Evolutionary conservation across 2,329 filamentous ascomycete genomes (phyloP).

Genomic region (Colletotrichum sublineola): DNA sequence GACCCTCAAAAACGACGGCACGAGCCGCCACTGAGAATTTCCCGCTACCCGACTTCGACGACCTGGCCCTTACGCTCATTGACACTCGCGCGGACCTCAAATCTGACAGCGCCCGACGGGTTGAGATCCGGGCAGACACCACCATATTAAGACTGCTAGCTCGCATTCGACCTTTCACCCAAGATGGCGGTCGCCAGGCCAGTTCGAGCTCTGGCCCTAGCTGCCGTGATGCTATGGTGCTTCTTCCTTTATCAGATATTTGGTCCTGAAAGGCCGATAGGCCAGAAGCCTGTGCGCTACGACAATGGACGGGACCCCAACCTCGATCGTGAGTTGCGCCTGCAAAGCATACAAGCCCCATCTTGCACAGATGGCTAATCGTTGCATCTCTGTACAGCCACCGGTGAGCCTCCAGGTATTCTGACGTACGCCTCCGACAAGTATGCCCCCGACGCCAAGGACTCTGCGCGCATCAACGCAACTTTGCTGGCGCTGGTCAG

Average conservation of each 20-base stretch:
- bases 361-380: conserved; percentile 4
- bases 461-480: conserved; percentile 90
- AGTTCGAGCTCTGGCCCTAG: conserved; percentile 81
- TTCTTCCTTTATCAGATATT: conserved; percentile 85
- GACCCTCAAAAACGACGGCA: conserved; percentile 33
- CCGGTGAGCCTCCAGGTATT: conserved; percentile 83
- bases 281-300: conserved; percentile 50
- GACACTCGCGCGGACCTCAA: conserved; percentile 22
- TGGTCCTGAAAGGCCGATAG: conserved; percentile 63
- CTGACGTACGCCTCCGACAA: conserved; percentile 80
- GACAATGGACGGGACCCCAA: conserved; percentile 77
- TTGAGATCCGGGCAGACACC: conserved; percentile 17
- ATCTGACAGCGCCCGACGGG: conserved; percentile 19
- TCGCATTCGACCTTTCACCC: conserved; percentile 35
- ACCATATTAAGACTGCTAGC: conserved; percentile 8
- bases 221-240: conserved; percentile 79
- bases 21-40: conserved; percentile 33
- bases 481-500: conserved; percentile 92
- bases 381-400: conserved; percentile 67
- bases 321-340: conserved; percentile 77
- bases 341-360: neutral
- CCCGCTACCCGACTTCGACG: conserved; percentile 15
- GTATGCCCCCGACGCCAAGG: conserved; percentile 81
- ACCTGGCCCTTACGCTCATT: conserved; percentile 30
- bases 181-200: conserved; percentile 89